Base-by-base conservation (phyloP, 2,329 filamentous ascomycete genomes). In the Colletotrichum orchidophilum region DNA sequence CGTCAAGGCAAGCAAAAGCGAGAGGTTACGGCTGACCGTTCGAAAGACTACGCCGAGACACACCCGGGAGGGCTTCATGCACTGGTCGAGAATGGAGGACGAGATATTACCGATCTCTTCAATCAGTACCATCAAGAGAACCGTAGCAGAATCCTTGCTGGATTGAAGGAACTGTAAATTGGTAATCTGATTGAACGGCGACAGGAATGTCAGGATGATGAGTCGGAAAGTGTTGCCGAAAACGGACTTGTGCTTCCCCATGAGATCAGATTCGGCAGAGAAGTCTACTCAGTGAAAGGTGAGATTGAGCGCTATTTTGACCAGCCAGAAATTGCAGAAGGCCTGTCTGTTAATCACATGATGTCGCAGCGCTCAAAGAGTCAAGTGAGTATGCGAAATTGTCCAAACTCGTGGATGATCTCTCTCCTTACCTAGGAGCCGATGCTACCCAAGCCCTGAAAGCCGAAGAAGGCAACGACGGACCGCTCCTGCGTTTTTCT, bases 11-110 rank as follows among this genome's bases (percentile, higher is more conserved):
- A 2, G 2, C 8, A 26, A 3, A 1, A 12, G 1, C 5, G 15
- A n/a, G n/a, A n/a, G 2, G 52, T 29, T 4, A 35, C n/a, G 5
- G 24, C 50, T 68, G 33, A 52, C 12, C 27, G 9, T 15, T n/a
- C 8, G 55, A 18, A 9, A 75, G 73, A 68, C 13, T 73, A 71
- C 15, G 46, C 49, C 21, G 60, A 73, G 7, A 57, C 66, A 18
- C 73, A 75, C 18, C 73, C 73, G 0, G 73, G 71, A 0, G 73
- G 73, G 7, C 33, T 66, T 0, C 52, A 31, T 3, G 15, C 63
- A 13, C 27, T 75, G 2, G 7, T 27, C 1, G 62, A 66, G 2
- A 31, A 62, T 24, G 73, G 65, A 1, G 73, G 73, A 21, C 53
- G 26, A 15, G 65, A 75, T 35, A 54, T 27, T 13, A 73, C 73